Conservation (phyloP, 1,284 basidiomycete species). For the Agroathelia rolfsii region DNA sequence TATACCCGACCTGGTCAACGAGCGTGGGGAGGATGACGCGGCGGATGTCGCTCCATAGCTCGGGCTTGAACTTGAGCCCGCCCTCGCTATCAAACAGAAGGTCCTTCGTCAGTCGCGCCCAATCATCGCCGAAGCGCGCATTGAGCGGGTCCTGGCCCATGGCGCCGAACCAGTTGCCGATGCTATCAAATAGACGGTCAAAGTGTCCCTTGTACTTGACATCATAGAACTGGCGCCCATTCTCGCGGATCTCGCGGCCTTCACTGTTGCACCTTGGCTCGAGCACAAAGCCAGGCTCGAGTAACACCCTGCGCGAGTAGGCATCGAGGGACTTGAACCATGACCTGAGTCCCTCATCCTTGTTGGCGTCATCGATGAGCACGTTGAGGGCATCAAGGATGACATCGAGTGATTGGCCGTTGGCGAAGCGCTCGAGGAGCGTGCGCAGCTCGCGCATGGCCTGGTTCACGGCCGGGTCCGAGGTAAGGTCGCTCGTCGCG, state of each 20-base stretch:
- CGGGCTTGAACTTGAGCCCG: conserved; percentile 79
- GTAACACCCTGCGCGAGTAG: conserved; percentile 42
- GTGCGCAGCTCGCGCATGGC: conserved; percentile 44
- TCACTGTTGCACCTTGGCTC: conserved; percentile 49
- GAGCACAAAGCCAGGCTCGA: conserved; percentile 66
- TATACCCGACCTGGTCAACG: conserved; percentile 39
- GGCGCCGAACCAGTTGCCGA: conserved; percentile 49
- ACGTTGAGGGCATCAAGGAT: conserved; percentile 51
- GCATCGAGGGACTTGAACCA: conserved; percentile 51
- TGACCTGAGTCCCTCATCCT: conserved; percentile 49
- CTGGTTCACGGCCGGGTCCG: conserved; percentile 33
- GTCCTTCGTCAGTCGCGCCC: conserved; percentile 55
- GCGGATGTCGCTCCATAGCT: conserved; percentile 82
- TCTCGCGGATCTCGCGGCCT: conserved; percentile 36
- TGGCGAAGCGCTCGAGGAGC: conserved; percentile 66
- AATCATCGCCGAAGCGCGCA: conserved; percentile 53
- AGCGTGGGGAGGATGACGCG: conserved; percentile 60
- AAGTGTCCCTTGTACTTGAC: conserved; percentile 64
- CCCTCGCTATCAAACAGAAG: conserved; percentile 49
- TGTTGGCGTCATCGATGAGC: conserved; percentile 49
- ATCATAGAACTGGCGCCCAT: conserved; percentile 47
- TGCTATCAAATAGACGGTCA: conserved; percentile 48
- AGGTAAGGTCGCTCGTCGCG: no score
- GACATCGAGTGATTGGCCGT: conserved; percentile 42
- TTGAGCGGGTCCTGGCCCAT: conserved; percentile 63